phyloP scores from a whole-genome alignment of 768 basidiomycete species.

The Collybiopsis confluens region DNA sequence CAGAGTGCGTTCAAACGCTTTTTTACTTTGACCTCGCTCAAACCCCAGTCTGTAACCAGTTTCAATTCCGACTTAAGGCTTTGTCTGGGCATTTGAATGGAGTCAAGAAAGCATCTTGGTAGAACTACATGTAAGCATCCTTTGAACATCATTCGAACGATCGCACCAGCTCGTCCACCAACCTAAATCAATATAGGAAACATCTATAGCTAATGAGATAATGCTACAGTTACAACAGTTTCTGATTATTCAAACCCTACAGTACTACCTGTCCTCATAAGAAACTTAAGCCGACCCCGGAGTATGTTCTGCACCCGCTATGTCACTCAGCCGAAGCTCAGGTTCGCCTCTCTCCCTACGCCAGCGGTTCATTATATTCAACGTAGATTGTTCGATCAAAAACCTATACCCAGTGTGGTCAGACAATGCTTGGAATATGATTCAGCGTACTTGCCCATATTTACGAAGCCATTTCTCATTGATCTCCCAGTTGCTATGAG shows the following conservation, averaged over 20 bases:
- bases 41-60: conserved; percentile 41
- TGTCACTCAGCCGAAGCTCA: conserved; percentile 59
- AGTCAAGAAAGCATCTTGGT: conserved; percentile 93
- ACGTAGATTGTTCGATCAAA: conserved; percentile 68
- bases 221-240: neutral
- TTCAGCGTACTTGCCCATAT: conserved; percentile 65
- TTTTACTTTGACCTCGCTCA: neutral
- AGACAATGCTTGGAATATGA: neutral
- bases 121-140: conserved; percentile 21
- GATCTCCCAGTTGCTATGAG: conserved; percentile 88
- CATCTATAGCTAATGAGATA: neutral
- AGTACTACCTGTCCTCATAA: neutral
- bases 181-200: too few relatives aligned
- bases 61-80: conserved; percentile 87
- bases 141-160: too few relatives aligned
- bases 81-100: conserved; percentile 79
- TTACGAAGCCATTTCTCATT: conserved; percentile 77
- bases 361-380: conserved; percentile 83
- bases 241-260: neutral
- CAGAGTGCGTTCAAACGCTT: conserved; percentile 47
- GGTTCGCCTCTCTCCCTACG: conserved; percentile 75
- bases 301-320: conserved; percentile 32
- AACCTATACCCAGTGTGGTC: conserved; percentile 27
- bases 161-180: too few relatives aligned
- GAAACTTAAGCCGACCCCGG: conserved; percentile 17